These are phyloP conservation scores for Persicaria maculosa DNA, from an alignment of 148 eudicot genomes.

Conservation along the genomic window DNA sequence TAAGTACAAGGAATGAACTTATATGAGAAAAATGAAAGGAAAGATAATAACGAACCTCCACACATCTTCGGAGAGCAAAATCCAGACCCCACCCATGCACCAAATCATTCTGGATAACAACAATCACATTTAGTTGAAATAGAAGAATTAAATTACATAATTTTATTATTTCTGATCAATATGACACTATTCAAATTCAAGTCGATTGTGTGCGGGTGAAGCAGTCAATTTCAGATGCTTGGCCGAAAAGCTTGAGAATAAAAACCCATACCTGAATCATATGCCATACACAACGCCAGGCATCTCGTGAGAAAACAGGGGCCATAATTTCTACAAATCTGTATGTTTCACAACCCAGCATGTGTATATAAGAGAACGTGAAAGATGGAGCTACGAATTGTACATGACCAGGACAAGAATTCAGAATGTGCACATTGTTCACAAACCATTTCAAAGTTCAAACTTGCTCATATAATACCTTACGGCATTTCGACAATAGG, in stretches of 20 bases:
- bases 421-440: not conserved
- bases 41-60: constrained; percentile 29
- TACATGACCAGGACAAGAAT: not conserved
- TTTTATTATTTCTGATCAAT: not conserved
- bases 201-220: not conserved
- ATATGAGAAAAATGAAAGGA: not conserved
- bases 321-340: constrained; percentile 65
- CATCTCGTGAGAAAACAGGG: constrained; percentile 50
- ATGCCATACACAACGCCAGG: constrained; percentile 64
- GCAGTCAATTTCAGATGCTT: not conserved
- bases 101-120: constrained; percentile 41
- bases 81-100: constrained; percentile 65
- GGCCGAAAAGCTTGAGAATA: not conserved
- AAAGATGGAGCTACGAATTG: not conserved
- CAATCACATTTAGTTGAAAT: constrained; percentile 3
- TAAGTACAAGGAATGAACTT: not conserved
- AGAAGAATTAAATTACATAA: not conserved
- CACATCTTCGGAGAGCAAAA: constrained; percentile 49
- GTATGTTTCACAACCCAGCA: constrained; percentile 10
- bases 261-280: constrained; percentile 40
- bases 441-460: not conserved
- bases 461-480: not conserved
- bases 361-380: not conserved
- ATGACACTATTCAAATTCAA: not conserved
- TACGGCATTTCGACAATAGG: not conserved